phyloP scores from a whole-genome alignment of 2,329 filamentous ascomycete species.

The Diaporthe velutina region DNA sequence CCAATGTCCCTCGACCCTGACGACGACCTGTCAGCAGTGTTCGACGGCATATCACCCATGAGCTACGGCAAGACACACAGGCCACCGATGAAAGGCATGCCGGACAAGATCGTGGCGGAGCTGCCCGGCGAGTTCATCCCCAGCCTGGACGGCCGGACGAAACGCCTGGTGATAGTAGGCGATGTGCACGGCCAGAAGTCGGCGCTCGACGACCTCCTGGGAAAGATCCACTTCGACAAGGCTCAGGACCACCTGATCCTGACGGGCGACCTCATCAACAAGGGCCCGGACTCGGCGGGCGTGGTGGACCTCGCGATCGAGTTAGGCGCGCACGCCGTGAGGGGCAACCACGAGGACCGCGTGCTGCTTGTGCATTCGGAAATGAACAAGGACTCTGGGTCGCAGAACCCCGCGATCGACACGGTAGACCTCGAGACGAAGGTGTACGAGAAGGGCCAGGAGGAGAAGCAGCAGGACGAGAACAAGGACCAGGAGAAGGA shows the following conservation, averaged over 20 bases:
- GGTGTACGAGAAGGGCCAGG: conserved; percentile 39
- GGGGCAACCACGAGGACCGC: conserved; percentile 93
- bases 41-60: conserved; percentile 48
- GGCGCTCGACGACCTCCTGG: conserved; percentile 75
- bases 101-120: conserved; percentile 45
- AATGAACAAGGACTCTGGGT: conserved; percentile 42
- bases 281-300: conserved; percentile 85
- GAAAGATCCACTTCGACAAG: conserved; percentile 72
- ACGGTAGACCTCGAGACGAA: conserved; percentile 35
- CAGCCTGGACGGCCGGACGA: conserved; percentile 48
- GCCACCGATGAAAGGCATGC: conserved; percentile 51
- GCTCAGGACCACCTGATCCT: conserved; percentile 80
- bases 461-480: conserved; percentile 42
- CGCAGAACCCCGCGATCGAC: neutral
- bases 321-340: conserved; percentile 82
- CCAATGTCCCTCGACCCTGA: conserved; percentile 5
- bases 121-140: conserved; percentile 48
- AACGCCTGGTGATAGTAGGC: conserved; percentile 83
- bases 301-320: conserved; percentile 82
- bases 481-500: conserved; percentile 33
- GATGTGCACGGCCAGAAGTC: conserved; percentile 92
- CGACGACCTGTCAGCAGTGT: conserved; percentile 23
- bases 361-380: conserved; percentile 75
- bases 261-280: conserved; percentile 84
- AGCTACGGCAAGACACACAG: conserved; percentile 55